phyloP scores from a whole-genome alignment of 371 early-diverging fungal genomes.

The Haplosporangium sp. region DNA sequence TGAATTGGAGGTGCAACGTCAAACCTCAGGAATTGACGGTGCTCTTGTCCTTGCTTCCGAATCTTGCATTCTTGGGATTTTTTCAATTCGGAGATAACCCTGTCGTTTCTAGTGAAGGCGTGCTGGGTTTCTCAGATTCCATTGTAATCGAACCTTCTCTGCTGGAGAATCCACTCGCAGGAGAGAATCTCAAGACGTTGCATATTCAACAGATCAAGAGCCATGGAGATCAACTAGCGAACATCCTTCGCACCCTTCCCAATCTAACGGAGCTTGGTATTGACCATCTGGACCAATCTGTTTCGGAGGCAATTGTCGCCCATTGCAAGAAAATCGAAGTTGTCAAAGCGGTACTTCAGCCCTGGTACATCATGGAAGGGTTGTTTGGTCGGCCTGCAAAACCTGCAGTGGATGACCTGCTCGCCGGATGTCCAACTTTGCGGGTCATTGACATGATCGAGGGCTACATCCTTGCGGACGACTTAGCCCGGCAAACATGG shows the following conservation, averaged over 20 bases:
- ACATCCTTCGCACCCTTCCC: no score
- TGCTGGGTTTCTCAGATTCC: no score
- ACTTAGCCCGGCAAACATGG: not conserved
- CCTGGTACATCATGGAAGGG: not conserved
- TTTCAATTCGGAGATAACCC: no score
- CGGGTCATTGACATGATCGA: constrained; percentile 4
- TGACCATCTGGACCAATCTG: not conserved
- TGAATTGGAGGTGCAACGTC: no score
- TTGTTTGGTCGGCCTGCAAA: no score
- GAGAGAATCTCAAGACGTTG: not conserved
- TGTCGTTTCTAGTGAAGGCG: no score
- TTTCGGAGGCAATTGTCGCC: not conserved
- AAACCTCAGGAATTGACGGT: not conserved
- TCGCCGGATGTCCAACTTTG: constrained; percentile 1
- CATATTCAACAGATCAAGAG: not conserved
- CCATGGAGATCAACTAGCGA: no score
- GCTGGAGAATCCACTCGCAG: no score
- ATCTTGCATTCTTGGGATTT: not conserved
- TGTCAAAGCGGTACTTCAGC: not conserved
- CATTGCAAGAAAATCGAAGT: constrained; percentile 8
- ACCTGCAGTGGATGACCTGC: not conserved
- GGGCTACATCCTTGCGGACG: not conserved
- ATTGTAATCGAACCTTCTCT: no score
- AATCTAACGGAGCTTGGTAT: not conserved
- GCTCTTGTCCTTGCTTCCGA: not conserved